Evolutionary conservation across 331 rosid genomes (phyloP), one percentile per base, ranked within the genome.

Genomic region (Rhamnella rubrinervis): DNA sequence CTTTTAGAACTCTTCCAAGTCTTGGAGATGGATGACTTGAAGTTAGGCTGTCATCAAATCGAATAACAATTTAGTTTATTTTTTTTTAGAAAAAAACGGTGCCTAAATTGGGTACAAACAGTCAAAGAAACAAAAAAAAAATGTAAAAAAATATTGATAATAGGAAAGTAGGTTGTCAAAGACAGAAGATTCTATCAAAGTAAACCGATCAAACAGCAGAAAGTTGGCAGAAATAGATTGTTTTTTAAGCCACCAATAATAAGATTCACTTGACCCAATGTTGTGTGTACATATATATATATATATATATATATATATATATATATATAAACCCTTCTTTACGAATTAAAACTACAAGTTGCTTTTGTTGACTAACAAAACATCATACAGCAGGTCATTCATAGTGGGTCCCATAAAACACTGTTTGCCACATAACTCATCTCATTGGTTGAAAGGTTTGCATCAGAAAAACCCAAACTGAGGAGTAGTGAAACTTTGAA

Each of bases 351-450:
- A 9, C 26, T 21, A 31, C 1, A 47, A 65, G 92, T 61, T 80
- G 89, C 78, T 77, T 84, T 84, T 87, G 72, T 82, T 84, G 92
- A 87, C 92, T 58, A 49, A 70, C 28, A 37, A 63, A 55, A 38
- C 38, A 37, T 31, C 31, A 55, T 17, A 11, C 66, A 19, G 20
- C 55, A 66, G 64, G 58, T 75, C 65, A 53, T 41, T 59, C 41
- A 37, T 31, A 0, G 7, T 60, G 78, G 78, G 74, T 17, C 57
- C 88, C 72, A 67, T 57, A 12, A 8, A 39, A 50, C 75, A 76
- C 84, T 83, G 81, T 71, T 64, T 78, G 86, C 85, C 88, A 81
- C 86, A 83, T 79, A 86, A 63, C 80, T 72, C 71, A 41, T 78
- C 77, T 68, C 75, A 81, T 74, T 83, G 81, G 83, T 53, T 39